phyloP scores from a whole-genome alignment of 2,329 filamentous ascomycete genomes.

The Pestalotiopsis sp. region DNA sequence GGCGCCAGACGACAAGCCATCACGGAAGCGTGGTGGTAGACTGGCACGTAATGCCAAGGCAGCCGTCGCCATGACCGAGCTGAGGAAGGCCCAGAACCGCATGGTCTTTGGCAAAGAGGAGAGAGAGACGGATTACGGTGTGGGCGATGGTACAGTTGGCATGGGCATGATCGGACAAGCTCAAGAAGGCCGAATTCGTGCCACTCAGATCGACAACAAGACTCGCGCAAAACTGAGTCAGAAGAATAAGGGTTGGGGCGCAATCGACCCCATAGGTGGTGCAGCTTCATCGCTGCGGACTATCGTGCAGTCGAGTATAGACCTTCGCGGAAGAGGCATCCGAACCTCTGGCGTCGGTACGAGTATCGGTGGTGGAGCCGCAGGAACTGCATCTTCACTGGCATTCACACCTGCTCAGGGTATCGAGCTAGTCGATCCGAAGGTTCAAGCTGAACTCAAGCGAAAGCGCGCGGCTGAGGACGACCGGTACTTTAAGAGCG shows the following conservation, averaged over 20 bases:
- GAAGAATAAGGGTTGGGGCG: slow-evolving; percentile 96
- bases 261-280: slow-evolving; percentile 64
- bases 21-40: slow-evolving; percentile 87
- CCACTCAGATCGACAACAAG: slow-evolving; percentile 86
- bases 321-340: slow-evolving; percentile 76
- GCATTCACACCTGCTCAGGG: slow-evolving; percentile 95
- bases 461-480: slow-evolving; percentile 93
- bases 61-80: slow-evolving; percentile 93
- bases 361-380: slow-evolving; percentile 60
- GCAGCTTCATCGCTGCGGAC: slow-evolving; percentile 81
- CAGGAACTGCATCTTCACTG: slow-evolving; percentile 82
- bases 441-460: slow-evolving; percentile 82
- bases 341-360: slow-evolving; percentile 81
- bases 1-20: slow-evolving; percentile 92
- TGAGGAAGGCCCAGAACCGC: slow-evolving; percentile 94
- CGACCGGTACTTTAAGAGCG: slow-evolving; percentile 94
- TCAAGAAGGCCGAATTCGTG: slow-evolving; percentile 87
- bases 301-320: slow-evolving; percentile 72
- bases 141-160: slow-evolving; percentile 81
- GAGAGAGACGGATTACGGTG: slow-evolving; percentile 87
- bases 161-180: slow-evolving; percentile 93
- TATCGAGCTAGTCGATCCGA: slow-evolving; percentile 92
- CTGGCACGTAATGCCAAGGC: slow-evolving; percentile 94
- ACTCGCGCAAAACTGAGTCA: slow-evolving; percentile 92
- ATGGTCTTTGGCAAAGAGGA: slow-evolving; percentile 97